These are phyloP conservation scores for Insectozyma bohioensis DNA, from an alignment of 1,139 yeast species.

Conservation along the genomic window DNA sequence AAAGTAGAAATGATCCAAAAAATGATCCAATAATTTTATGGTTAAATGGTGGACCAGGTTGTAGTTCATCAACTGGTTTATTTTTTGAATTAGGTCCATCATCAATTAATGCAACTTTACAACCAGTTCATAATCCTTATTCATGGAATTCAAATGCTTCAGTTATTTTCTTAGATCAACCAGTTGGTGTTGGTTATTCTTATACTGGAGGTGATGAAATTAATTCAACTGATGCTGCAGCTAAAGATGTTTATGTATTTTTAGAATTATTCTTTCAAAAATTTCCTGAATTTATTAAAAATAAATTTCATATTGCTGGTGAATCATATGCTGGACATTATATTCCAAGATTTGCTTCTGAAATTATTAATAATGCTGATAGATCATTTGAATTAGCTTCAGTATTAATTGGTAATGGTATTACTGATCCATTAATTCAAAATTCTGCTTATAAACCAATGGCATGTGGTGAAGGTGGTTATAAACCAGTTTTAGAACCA, in stretches of 20 bases:
- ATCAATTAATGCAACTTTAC: conserved; percentile 60
- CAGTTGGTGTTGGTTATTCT: conserved; percentile 87
- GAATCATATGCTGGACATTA: conserved; percentile 91
- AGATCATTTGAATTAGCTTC: conserved; percentile 68
- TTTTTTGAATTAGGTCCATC: conserved; percentile 91
- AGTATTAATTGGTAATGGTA: conserved; percentile 79
- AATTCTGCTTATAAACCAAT: conserved; percentile 71
- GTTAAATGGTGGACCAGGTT: conserved; percentile 93
- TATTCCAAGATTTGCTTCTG: conserved; percentile 76
- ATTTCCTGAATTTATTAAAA: conserved; percentile 59
- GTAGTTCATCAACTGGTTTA: conserved; percentile 87
- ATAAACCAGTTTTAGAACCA: conserved; percentile 60
- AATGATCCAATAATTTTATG: conserved; percentile 85
- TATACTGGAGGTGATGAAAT: conserved; percentile 59
- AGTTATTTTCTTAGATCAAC: conserved; percentile 91
- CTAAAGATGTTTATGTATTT: conserved; percentile 76
- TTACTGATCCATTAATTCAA: conserved; percentile 74
- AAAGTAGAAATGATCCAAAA: conserved; percentile 83
- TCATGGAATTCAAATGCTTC: conserved; percentile 91
- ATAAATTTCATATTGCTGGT: conserved; percentile 79
- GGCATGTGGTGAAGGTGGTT: conserved; percentile 86
- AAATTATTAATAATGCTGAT: conserved; percentile 64
- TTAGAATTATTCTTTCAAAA: conserved; percentile 74
- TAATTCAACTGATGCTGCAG: conserved; percentile 66
- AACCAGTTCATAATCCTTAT: conserved; percentile 73